Evolutionary conservation across 2,329 filamentous ascomycete species (phyloP), one percentile per base, ranked within the genome.

Genomic region (Calonectria pteridis): DNA sequence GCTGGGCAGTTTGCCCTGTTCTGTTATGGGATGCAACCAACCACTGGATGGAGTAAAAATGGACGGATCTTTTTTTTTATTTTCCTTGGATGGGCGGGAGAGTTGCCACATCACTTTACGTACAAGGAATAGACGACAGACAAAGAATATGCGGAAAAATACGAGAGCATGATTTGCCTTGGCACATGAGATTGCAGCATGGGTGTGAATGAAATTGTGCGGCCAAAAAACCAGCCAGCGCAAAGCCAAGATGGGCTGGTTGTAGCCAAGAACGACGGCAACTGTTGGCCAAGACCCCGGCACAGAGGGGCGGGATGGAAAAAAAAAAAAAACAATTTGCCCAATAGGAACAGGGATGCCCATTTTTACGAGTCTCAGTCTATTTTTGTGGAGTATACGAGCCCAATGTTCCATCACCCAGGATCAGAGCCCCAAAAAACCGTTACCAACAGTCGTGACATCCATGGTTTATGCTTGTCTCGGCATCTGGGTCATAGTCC

Each of bases 111-210:
- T 62, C 35, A 62, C 29, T 59, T 62, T 40, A 40, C 55, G 33
- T 62, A 37, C 43, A 53, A 40, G 43, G 55, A 49, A 63, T 63
- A 50, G 55, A 49, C 26, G 55, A 63, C 58, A 69, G 11, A 49
- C 49, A 69, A 35, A 69, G 29, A 40, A 40, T 62, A 40, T 62
- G 55, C 55, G 55, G 55, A 40, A 62, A 62, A 62, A 62, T 62
- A 62, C 55, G 55, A 62, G 35, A 62, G 55, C 55, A 62, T 62
- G 55, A 62, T 40, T 62, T 62, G 55, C 55, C 55, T 62, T 62
- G 55, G 33, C 33, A 40, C 55, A 62, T 40, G 33, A 62, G 55
- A 62, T 40, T 62, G 55, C 55, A 62, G 35, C 33, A 62, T 40
- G 55, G 55, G 35, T 62, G 55, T 62, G 33, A 40, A 37, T 40